These are phyloP conservation scores for Aspergillus aculeatinus DNA, from an alignment of 2,329 filamentous ascomycete species.

Conservation along the genomic window DNA sequence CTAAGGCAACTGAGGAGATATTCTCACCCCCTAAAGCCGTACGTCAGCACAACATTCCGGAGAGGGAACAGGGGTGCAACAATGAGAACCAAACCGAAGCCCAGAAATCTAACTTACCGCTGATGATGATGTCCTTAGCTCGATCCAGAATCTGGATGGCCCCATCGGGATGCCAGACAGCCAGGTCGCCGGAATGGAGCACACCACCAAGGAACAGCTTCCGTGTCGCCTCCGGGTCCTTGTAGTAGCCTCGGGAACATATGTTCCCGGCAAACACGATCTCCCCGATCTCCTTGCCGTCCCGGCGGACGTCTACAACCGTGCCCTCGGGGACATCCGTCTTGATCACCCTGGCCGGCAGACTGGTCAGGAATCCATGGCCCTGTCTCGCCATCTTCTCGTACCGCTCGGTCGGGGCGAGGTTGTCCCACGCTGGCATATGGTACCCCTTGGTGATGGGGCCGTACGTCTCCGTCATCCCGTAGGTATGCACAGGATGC, in stretches of 20 bases:
- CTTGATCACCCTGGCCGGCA: constrained; percentile 81
- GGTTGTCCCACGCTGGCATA: constrained; percentile 76
- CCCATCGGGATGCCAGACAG: constrained; percentile 89
- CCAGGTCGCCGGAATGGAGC: constrained; percentile 85
- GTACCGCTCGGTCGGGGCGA: constrained; percentile 76
- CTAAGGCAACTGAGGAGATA: constrained; percentile 89
- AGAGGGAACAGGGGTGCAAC: background rate
- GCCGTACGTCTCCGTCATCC: constrained; percentile 83
- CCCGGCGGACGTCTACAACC: constrained; percentile 65
- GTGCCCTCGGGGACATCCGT: constrained; percentile 67
- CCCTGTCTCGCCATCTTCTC: constrained; percentile 90
- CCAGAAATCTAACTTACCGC: constrained; percentile 55
- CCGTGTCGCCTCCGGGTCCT: constrained; percentile 78
- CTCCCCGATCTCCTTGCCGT: constrained; percentile 76
- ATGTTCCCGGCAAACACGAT: constrained; percentile 90
- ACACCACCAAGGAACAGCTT: constrained; percentile 87
- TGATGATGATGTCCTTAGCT: constrained; percentile 98
- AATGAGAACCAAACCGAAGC: background rate
- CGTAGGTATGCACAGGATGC: constrained; percentile 89
- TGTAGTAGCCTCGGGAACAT: constrained; percentile 87
- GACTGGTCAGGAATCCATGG: constrained; percentile 80
- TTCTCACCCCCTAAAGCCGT: constrained; percentile 76
- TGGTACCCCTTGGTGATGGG: constrained; percentile 93
- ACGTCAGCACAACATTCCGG: background rate
- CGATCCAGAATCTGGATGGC: constrained; percentile 89